Base-by-base conservation (phyloP, 2,329 filamentous ascomycete species). In the Colletotrichum liaoningense region DNA sequence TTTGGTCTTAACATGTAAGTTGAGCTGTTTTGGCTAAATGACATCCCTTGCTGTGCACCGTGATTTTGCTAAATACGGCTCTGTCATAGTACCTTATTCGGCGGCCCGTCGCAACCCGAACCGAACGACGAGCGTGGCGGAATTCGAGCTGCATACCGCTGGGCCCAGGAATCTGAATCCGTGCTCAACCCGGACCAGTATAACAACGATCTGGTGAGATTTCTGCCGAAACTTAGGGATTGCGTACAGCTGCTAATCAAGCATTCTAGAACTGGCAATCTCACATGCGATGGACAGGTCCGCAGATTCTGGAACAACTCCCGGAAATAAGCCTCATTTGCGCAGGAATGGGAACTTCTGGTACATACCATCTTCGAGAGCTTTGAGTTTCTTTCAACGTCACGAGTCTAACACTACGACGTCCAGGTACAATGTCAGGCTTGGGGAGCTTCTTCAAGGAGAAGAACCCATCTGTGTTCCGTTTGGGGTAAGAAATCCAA, bases 201-300 rank as follows among this genome's bases (percentile, higher is more conserved):
- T 72, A 86, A 88, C 26, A 90, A 90, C 58, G 83, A 89, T n/a
- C 74, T 81, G 22, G 81, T 81, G 67, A 54, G 74, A 16, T n/a
- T 19, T 11, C 26, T n/a, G 33, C 33, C 16, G 4, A 24, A 0
- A 16, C 1, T 7, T 11, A 22, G 3, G 4, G 1, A 30, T 19
- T 4, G 2, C 5, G 2, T 14, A 22, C 14, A 12, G 11, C 8
- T 12, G 5, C 22, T 62, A 26, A 19, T n/a, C 4, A 2, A 56
- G 4, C 1, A 33, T 42, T 5, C 16, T 67, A 87, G 86, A 88
- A 89, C 70, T 89, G 87, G 86, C 83, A 84, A 76, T 81, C 89
- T 2, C 89, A 91, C 74, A 79, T 88, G 12, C 85, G 84, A 24
- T 91, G 89, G 89, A 91, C 89, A 0, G 89, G 89, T 0, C 87